Percentiles rank a stretch among this genome's conserved stretches.
Evolutionary conservation across 2,329 filamentous ascomycete species (phyloP).

Genomic region (Botryotinia calthae): DNA sequence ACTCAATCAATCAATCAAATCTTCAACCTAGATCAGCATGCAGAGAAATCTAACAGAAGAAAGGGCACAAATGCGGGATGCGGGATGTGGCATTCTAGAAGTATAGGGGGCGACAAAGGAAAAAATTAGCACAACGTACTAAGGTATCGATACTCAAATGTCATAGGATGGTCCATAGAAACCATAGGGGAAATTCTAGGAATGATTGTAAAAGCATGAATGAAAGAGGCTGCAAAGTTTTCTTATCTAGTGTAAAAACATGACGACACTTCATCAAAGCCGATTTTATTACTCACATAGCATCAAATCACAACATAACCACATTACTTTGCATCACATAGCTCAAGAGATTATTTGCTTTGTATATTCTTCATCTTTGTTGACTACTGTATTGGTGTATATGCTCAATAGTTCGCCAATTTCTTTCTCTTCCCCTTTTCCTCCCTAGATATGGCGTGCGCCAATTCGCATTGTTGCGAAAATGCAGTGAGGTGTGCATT

Average conservation of each 20-base stretch:
- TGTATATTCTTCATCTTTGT: neutral
- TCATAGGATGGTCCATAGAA: neutral
- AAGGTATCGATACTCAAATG: neutral
- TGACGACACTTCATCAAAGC: slow-evolving; percentile 9
- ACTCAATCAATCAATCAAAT: neutral
- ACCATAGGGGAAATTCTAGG: neutral
- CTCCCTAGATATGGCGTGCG: neutral
- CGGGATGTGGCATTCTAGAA: neutral
- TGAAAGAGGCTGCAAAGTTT: neutral
- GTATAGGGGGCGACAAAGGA: neutral
- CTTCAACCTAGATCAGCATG: neutral
- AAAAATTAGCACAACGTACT: neutral
- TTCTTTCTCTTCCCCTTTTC: neutral
- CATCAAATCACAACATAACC: neutral
- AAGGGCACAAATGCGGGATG: neutral
- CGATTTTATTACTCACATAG: neutral
- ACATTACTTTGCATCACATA: neutral
- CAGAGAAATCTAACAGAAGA: neutral
- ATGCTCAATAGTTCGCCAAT: neutral
- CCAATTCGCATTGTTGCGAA: neutral
- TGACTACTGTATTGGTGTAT: slow-evolving; percentile 3
- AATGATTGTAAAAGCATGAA: neutral
- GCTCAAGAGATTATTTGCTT: neutral
- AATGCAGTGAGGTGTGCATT: slow-evolving; percentile 6
- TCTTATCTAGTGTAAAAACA: neutral